Evolutionary conservation across 2,329 filamentous ascomycete genomes (phyloP), one percentile per base, ranked within the genome.

Genomic region (Colletotrichum lindemuthianum): DNA sequence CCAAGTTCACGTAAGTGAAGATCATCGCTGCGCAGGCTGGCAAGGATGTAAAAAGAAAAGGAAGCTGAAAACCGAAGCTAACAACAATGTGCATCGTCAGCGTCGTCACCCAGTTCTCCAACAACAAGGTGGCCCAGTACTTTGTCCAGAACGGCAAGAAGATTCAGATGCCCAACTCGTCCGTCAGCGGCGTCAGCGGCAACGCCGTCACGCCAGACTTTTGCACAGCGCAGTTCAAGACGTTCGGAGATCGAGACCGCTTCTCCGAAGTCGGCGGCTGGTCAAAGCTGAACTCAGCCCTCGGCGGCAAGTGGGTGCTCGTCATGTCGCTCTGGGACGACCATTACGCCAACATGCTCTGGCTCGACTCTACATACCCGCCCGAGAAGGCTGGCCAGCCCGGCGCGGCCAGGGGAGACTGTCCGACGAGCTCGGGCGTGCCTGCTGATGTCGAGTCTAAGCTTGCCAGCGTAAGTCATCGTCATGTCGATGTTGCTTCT

Each of bases 291-390:
- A 81, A 82, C 67, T 73, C 78, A 1, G 87, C 86, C 32, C 76
- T 90, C 44, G 73, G 75, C 6, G 70, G 81, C 37, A 87, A 87
- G 40, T 88, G 90, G 85, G 88, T 89, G 41, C 81, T 91, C 12
- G 87, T 89, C 69, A 82, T 91, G 81, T 83, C 80, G 32, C 77
- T 88, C 64, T 86, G 83, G 83, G 75, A 79, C 64, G 79, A 81
- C 67, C 84, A 90, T 74, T 77, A 82, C 59, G 78, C 84, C 70
- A 82, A 88, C 77, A 91, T 91, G 87, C 83, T 89, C 70, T 91
- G 89, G 89, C 84, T 92, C 69, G 88, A 91, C 79, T 84, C 82
- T 66, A 81, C 77, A 72, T 89, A 84, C 78, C 87, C 88, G 34
- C 68, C 65, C 13, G 71, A 70, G 60, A 69, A 70, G 67, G 61